These are phyloP conservation scores for Mycosphaerella arachidis DNA, from an alignment of 2,329 filamentous ascomycete species.

Conservation along the genomic window DNA sequence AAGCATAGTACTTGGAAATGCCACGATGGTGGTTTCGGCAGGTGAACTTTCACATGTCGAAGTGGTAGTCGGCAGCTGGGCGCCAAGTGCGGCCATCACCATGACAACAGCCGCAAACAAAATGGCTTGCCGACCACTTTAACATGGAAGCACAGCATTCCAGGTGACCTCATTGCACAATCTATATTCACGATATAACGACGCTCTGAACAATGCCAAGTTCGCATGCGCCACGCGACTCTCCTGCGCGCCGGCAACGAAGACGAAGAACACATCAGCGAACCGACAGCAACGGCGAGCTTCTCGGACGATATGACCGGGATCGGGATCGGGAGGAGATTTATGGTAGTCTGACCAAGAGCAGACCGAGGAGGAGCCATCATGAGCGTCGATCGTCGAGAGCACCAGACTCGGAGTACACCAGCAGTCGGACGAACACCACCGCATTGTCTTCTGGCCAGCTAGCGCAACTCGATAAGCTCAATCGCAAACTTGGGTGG, in stretches of 20 bases:
- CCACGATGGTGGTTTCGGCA: neutral
- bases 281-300: slow-evolving; percentile 33
- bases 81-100: neutral
- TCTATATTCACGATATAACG: neutral
- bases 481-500: slow-evolving; percentile 54
- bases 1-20: neutral
- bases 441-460: slow-evolving; percentile 51
- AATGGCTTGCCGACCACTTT: neutral
- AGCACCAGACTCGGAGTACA: slow-evolving; percentile 18
- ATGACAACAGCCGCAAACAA: neutral
- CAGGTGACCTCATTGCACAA: neutral
- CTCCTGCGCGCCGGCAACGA: slow-evolving; percentile 27
- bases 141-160: slow-evolving; percentile 2
- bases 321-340: slow-evolving; percentile 6
- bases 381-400: slow-evolving; percentile 13
- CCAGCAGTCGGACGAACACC: slow-evolving; percentile 27
- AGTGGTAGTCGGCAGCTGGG: neutral
- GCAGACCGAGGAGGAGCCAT: slow-evolving; percentile 7
- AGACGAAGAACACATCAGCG: slow-evolving; percentile 12
- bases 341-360: slow-evolving; percentile 11
- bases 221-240: slow-evolving; percentile 20
- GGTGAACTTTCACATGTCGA: neutral
- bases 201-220: slow-evolving; percentile 3
- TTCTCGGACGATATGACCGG: slow-evolving; percentile 20
- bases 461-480: slow-evolving; percentile 61